Conservation (phyloP, 768 basidiomycete species). For the Phylloporus sp. region DNA sequence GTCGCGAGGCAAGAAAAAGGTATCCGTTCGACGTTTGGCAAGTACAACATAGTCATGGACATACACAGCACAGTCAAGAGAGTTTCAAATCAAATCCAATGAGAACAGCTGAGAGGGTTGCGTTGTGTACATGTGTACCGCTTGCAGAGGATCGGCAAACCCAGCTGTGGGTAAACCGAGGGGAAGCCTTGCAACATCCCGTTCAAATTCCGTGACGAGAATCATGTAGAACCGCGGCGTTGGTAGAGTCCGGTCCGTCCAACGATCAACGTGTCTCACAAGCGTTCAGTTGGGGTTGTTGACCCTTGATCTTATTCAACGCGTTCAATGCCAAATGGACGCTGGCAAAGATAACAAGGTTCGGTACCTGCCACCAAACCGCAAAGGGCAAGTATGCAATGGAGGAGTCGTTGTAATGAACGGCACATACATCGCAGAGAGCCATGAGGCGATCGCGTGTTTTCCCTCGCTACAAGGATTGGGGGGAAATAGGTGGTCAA, state of each 20-base stretch:
- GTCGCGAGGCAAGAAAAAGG: conserved; percentile 4
- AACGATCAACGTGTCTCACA: background rate
- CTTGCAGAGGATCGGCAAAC: background rate
- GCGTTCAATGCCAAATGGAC: background rate
- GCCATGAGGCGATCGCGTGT: conserved; percentile 32
- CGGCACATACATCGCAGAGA: background rate
- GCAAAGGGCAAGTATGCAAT: conserved; percentile 11
- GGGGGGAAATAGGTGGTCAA: background rate
- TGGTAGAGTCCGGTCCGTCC: conserved; percentile 2
- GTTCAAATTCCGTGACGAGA: conserved; percentile 8
- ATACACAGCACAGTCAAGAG: background rate
- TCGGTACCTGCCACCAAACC: conserved; percentile 1
- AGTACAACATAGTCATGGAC: background rate
- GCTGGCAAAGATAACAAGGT: conserved; percentile 1
- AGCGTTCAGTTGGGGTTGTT: background rate
- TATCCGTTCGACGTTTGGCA: conserved; percentile 3
- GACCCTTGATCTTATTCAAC: background rate
- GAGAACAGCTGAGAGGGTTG: background rate
- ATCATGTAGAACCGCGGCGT: background rate
- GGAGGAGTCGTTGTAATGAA: conserved; percentile 9
- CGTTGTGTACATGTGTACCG: background rate
- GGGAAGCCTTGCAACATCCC: conserved; percentile 1
- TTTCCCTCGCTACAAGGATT: background rate
- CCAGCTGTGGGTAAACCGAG: conserved; percentile 13
- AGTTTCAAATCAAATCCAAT: background rate